Evolutionary conservation across 371 early-diverging fungal species (phyloP).

Genomic region (Actinomucor elegans): DNA sequence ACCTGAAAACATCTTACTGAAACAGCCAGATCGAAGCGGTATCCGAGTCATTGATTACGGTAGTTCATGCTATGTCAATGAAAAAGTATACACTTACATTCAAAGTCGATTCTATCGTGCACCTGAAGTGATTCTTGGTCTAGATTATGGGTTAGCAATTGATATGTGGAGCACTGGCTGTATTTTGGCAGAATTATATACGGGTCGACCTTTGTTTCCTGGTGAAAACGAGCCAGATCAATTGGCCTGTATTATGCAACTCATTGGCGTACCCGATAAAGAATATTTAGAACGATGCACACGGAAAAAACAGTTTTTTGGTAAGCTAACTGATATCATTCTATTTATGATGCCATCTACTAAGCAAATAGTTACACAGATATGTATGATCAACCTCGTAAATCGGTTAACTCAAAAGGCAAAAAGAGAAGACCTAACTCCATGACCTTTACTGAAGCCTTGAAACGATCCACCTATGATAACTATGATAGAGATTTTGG

Average conservation of each 20-base stretch:
- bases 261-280: constrained; percentile 79
- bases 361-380: constrained; percentile 49
- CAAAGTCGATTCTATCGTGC: constrained; percentile 96
- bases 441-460: constrained; percentile 66
- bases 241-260: constrained; percentile 91
- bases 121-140: constrained; percentile 93
- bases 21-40: constrained; percentile 47
- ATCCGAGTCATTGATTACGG: constrained; percentile 96
- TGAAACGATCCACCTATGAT: constrained; percentile 42
- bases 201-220: constrained; percentile 91
- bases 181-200: constrained; percentile 92
- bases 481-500: constrained; percentile 71
- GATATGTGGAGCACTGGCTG: constrained; percentile 99
- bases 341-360: not conserved
- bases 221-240: constrained; percentile 97
- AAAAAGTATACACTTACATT: constrained; percentile 90
- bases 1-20: constrained; percentile 84
- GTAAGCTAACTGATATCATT: constrained; percentile 33
- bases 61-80: constrained; percentile 74
- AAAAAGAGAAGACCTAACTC: constrained; percentile 76
- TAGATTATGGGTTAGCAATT: constrained; percentile 84
- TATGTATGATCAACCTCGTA: constrained; percentile 60
- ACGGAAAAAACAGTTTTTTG: constrained; percentile 86
- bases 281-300: constrained; percentile 76
- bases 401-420: constrained; percentile 82